These are phyloP conservation scores for Ogataea saltuana DNA, from an alignment of 805 yeast species.

Conservation along the genomic window DNA sequence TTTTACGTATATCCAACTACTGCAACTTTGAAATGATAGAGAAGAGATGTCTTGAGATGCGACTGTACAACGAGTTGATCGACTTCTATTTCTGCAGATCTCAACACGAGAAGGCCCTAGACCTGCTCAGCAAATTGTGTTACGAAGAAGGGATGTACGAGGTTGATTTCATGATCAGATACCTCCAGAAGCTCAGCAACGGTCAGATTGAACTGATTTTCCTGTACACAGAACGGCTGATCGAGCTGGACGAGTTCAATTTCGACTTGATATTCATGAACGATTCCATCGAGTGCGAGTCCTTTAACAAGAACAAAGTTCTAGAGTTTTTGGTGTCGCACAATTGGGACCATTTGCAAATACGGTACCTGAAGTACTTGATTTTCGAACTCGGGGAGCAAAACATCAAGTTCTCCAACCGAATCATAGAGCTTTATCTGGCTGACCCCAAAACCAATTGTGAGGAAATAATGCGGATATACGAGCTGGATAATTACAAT, in stretches of 20 bases:
- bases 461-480: constrained; percentile 38
- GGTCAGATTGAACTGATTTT: constrained; percentile 55
- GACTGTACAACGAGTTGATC: constrained; percentile 64
- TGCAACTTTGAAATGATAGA: constrained; percentile 70
- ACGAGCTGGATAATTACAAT: constrained; percentile 39
- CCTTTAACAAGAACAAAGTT: constrained; percentile 54
- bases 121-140: constrained; percentile 48
- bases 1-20: constrained; percentile 70
- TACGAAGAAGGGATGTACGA: constrained; percentile 29
- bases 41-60: constrained; percentile 45
- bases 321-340: constrained; percentile 47
- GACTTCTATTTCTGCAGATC: constrained; percentile 72
- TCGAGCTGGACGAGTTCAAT: constrained; percentile 39
- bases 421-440: constrained; percentile 48
- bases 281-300: constrained; percentile 59
- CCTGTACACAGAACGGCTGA: constrained; percentile 54
- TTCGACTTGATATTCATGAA: constrained; percentile 60
- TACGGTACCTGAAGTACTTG: constrained; percentile 54
- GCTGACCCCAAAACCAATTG: constrained; percentile 24
- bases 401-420: constrained; percentile 42
- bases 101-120: constrained; percentile 66
- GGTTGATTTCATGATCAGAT: constrained; percentile 53
- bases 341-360: constrained; percentile 30
- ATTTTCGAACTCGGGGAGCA: constrained; percentile 42
- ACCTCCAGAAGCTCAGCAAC: constrained; percentile 55